phyloP scores from a whole-genome alignment of 345 rosid genomes.

The Reutealis trisperma region DNA sequence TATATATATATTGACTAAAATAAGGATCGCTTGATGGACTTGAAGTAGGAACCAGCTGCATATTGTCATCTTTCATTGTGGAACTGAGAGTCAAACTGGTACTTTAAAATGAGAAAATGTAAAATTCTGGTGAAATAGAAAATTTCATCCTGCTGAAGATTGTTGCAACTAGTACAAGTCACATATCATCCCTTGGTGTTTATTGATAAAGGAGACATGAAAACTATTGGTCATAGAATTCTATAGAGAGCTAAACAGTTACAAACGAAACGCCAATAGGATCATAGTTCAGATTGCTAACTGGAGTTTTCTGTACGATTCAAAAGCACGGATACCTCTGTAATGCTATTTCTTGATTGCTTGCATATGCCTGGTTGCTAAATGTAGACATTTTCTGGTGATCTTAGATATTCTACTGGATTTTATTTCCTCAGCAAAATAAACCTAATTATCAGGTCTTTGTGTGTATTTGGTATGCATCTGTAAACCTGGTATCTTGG shows the following conservation, averaged over 20 bases:
- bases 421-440: neutral
- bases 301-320: neutral
- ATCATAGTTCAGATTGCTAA: neutral
- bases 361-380: neutral
- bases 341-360: neutral
- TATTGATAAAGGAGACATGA: neutral
- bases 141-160: neutral
- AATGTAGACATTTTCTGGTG: neutral
- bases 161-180: neutral
- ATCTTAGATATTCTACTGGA: neutral
- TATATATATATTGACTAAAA: neutral
- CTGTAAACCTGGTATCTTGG: neutral
- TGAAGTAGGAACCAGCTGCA: neutral
- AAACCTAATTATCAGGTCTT: neutral
- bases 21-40: neutral
- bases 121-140: neutral
- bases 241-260: neutral
- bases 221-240: neutral
- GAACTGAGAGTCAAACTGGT: neutral
- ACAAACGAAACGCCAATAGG: neutral
- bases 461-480: neutral
- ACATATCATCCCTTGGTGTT: neutral
- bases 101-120: neutral
- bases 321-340: neutral
- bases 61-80: neutral